Evolutionary conservation across 2,329 filamentous ascomycete species (phyloP).

Genomic region (Xylariaceae sp.): DNA sequence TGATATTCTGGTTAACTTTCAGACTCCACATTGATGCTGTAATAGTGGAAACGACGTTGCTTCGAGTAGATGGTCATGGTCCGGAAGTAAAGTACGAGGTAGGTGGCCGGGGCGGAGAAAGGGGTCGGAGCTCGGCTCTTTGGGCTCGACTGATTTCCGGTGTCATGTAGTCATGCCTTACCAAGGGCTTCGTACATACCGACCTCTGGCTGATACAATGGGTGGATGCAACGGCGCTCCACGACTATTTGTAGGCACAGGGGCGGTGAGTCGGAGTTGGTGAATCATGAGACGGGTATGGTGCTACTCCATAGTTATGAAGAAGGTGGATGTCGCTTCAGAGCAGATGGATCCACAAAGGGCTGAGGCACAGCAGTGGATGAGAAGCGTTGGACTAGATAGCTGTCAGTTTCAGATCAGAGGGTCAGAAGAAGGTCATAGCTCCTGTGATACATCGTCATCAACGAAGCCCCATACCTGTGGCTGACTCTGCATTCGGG

Average conservation of each 20-base stretch:
- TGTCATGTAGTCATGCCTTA: background rate
- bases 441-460: background rate
- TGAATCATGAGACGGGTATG: background rate
- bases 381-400: slow-evolving; percentile 23
- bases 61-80: background rate
- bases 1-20: no score
- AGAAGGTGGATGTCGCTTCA: slow-evolving; percentile 23
- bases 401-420: background rate
- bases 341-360: slow-evolving; percentile 30
- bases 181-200: background rate
- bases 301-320: background rate
- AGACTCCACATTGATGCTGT: no score
- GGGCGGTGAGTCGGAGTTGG: background rate
- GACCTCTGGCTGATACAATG: background rate
- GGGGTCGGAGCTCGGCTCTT: background rate
- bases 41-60: no score
- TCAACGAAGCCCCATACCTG: slow-evolving; percentile 19
- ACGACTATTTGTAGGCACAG: slow-evolving; percentile 6
- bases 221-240: slow-evolving; percentile 13
- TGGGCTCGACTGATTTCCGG: background rate
- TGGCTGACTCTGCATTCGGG: slow-evolving; percentile 12
- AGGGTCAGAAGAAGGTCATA: background rate
- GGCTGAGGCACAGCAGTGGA: slow-evolving; percentile 30
- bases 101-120: background rate
- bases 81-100: background rate